phyloP scores from a whole-genome alignment of 495 filamentous ascomycete species.

The Penicillium odoratum region DNA sequence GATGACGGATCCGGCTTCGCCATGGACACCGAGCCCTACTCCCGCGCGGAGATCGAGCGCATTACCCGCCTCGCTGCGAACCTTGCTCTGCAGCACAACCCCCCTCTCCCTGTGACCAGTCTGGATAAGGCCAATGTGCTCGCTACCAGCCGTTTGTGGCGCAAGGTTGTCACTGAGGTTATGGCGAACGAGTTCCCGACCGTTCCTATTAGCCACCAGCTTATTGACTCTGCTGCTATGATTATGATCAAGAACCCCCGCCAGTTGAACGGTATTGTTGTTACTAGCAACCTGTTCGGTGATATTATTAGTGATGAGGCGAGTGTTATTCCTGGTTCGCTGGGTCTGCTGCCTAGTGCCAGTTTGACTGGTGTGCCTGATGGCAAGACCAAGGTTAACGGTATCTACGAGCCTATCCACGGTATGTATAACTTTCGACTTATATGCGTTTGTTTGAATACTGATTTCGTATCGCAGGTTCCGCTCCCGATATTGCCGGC shows the following conservation, averaged over 20 bases:
- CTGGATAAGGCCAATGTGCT: conserved; percentile 98
- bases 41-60: conserved; percentile 82
- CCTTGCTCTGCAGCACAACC: conserved; percentile 76
- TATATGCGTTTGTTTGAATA: background rate
- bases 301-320: conserved; percentile 98
- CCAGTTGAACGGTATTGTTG: conserved; percentile 85
- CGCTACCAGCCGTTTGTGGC: conserved; percentile 86
- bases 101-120: conserved; percentile 80
- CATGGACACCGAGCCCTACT: conserved; percentile 89
- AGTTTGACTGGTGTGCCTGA: conserved; percentile 86
- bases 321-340: conserved; percentile 88
- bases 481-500: conserved; percentile 66
- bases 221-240: conserved; percentile 97
- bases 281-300: conserved; percentile 94
- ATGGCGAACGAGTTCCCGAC: conserved; percentile 85
- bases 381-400: conserved; percentile 52
- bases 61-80: conserved; percentile 80
- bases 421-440: conserved; percentile 52
- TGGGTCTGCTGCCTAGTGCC: conserved; percentile 88
- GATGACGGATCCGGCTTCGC: conserved; percentile 74
- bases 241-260: conserved; percentile 94
- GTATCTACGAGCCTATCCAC: conserved; percentile 98
- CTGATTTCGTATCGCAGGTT: conserved; percentile 28
- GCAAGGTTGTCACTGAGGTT: conserved; percentile 77
- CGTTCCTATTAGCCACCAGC: conserved; percentile 78